These are phyloP conservation scores for Phytophthora meadii DNA, from an alignment of 352 stramenopile species.

Conservation along the genomic window DNA sequence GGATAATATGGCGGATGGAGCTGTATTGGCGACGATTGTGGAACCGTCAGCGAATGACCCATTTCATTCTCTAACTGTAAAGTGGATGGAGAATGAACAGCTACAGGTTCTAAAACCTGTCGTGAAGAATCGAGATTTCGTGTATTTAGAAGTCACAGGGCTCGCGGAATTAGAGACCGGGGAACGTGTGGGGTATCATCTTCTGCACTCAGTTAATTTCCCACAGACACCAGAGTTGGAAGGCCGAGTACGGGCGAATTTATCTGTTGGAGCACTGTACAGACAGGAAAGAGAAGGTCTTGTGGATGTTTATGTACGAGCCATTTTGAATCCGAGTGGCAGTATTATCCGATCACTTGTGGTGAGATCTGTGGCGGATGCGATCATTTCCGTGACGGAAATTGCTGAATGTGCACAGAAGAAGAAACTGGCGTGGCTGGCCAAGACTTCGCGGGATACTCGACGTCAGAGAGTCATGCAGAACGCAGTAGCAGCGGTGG, in stretches of 20 bases:
- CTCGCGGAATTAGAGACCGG: slow-evolving; percentile 37
- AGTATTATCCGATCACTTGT: slow-evolving; percentile 38
- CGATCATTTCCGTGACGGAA: slow-evolving; percentile 38
- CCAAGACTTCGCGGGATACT: slow-evolving; percentile 19
- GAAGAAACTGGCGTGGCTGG: slow-evolving; percentile 48
- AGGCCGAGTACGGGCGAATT: slow-evolving; percentile 30
- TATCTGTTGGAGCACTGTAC: slow-evolving; percentile 53
- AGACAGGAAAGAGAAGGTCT: slow-evolving; percentile 39
- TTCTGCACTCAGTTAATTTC: slow-evolving; percentile 63
- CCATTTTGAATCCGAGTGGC: slow-evolving; percentile 42
- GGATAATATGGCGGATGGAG: slow-evolving; percentile 49
- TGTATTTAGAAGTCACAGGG: slow-evolving; percentile 63
- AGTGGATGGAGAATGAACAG: slow-evolving; percentile 47
- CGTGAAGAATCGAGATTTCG: slow-evolving; percentile 62
- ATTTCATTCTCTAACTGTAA: slow-evolving; percentile 48
- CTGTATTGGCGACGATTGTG: slow-evolving; percentile 55
- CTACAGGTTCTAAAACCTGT: slow-evolving; percentile 33
- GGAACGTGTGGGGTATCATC: slow-evolving; percentile 61
- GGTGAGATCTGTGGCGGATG: slow-evolving; percentile 25
- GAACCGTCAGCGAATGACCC: slow-evolving; percentile 49
- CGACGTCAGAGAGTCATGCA: slow-evolving; percentile 16
- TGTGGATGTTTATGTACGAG: slow-evolving; percentile 47
- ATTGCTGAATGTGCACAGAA: slow-evolving; percentile 37
- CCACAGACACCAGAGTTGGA: slow-evolving; percentile 38
- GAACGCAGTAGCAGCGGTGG: slow-evolving; percentile 20